Evolutionary conservation across 2,329 filamentous ascomycete species (phyloP).

Genomic region (Neofusicoccum sp.): DNA sequence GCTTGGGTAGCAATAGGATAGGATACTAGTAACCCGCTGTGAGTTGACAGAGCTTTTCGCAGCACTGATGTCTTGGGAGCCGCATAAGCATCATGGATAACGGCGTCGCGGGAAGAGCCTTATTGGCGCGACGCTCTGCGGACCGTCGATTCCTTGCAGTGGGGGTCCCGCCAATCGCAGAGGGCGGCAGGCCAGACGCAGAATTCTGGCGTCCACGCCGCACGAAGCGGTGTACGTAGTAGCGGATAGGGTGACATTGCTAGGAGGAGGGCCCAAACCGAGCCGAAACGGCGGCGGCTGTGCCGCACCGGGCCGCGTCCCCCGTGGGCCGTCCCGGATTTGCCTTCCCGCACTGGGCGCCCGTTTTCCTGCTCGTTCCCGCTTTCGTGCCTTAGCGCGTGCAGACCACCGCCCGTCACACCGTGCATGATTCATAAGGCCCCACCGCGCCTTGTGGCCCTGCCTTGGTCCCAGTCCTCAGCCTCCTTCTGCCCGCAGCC

Average conservation of each 20-base stretch:
- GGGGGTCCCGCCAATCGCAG: too few species aligned
- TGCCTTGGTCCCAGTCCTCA: background rate
- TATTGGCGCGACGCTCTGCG: too few species aligned
- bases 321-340: slow-evolving; percentile 10
- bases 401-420: background rate
- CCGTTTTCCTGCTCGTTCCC: background rate
- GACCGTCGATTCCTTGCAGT: too few species aligned
- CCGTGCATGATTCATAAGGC: background rate
- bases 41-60: too few species aligned
- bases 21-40: too few species aligned
- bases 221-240: too few species aligned
- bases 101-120: too few species aligned
- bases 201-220: too few species aligned
- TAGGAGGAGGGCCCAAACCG: background rate
- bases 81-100: too few species aligned
- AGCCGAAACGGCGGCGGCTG: background rate
- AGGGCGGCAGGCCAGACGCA: too few species aligned
- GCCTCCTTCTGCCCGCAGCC: background rate
- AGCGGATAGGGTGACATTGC: background rate
- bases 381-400: background rate
- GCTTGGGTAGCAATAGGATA: too few species aligned
- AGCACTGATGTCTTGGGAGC: too few species aligned
- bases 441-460: background rate
- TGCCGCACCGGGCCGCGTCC: slow-evolving; percentile 9
- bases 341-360: slow-evolving; percentile 4